Evolutionary conservation across 192 early-diverging fungal species (phyloP).

Genomic region (Dissophora ornata): DNA sequence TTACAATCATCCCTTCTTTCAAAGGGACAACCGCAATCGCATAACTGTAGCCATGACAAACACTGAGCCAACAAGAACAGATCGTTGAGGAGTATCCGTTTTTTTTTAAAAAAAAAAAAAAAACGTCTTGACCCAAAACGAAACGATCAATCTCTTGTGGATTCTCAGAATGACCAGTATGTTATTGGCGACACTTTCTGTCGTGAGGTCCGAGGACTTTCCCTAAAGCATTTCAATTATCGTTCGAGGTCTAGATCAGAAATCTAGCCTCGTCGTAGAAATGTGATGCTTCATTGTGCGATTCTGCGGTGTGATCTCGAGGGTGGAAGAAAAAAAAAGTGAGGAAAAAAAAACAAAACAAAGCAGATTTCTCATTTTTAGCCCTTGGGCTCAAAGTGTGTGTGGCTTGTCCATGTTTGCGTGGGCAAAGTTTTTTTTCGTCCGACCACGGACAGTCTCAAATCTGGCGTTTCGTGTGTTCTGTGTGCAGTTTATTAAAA

Average conservation of each 20-base stretch:
- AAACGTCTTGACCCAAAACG: constrained; percentile 35
- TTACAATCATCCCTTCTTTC: constrained; percentile 35
- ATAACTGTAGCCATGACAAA: constrained; percentile 55
- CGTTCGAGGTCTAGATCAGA: constrained; percentile 26
- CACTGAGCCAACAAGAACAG: constrained; percentile 49
- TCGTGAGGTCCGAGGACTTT: constrained; percentile 54
- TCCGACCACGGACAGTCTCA: too few species aligned
- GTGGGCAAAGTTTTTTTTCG: too few species aligned
- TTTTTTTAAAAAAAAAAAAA: not conserved
- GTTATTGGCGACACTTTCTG: constrained; percentile 54
- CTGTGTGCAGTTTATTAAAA: too few species aligned
- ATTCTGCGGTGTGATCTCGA: constrained; percentile 53
- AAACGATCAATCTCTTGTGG: constrained; percentile 38
- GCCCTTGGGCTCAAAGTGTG: too few species aligned
- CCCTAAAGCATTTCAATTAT: constrained; percentile 56
- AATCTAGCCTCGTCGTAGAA: constrained; percentile 44
- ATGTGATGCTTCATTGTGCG: constrained; percentile 55
- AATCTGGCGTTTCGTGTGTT: too few species aligned
- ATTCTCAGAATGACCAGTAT: constrained; percentile 28
- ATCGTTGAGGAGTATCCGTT: constrained; percentile 44
- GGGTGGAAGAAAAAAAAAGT: constrained; percentile 42
- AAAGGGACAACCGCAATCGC: constrained; percentile 50
- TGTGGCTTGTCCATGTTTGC: too few species aligned
- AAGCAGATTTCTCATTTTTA: too few species aligned
- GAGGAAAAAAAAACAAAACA: constrained; percentile 21